Evolutionary conservation across 768 basidiomycete genomes (phyloP).

Genomic region (Tubosaeta sp.): DNA sequence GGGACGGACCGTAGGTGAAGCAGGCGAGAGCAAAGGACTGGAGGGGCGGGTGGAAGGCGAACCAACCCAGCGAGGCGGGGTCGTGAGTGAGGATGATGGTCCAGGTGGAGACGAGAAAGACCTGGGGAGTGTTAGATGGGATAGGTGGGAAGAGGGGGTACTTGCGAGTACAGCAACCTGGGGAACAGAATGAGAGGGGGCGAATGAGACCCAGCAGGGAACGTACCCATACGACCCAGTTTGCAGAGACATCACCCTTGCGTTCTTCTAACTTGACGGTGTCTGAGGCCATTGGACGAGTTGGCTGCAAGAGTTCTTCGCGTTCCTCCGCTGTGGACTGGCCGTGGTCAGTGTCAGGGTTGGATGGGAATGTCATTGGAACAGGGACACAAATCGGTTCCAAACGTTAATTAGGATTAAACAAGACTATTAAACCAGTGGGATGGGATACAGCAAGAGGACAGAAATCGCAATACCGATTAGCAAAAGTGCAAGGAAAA

Average conservation of each 20-base stretch:
- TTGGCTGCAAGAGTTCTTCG: slow-evolving; percentile 6
- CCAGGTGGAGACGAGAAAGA: slow-evolving; percentile 44
- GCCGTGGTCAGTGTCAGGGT: neutral
- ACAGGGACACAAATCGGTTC: neutral
- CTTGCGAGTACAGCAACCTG: slow-evolving; percentile 21
- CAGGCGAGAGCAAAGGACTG: slow-evolving; percentile 53
- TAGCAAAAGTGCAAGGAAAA: slow-evolving; percentile 10
- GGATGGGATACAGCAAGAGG: slow-evolving; percentile 20
- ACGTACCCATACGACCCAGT: slow-evolving; percentile 36
- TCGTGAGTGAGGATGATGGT: slow-evolving; percentile 40
- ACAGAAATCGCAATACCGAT: slow-evolving; percentile 10
- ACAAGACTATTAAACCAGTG: slow-evolving; percentile 23
- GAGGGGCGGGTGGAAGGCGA: slow-evolving; percentile 61
- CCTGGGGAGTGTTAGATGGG: slow-evolving; percentile 24
- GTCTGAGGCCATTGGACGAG: slow-evolving; percentile 22
- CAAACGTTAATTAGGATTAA: slow-evolving; percentile 20
- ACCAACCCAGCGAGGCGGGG: slow-evolving; percentile 51
- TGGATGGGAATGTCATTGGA: too few species aligned
- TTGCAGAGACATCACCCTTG: slow-evolving; percentile 34
- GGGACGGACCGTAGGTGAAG: slow-evolving; percentile 56
- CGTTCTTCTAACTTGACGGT: slow-evolving; percentile 35
- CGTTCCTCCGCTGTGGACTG: slow-evolving; percentile 10
- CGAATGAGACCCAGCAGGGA: neutral
- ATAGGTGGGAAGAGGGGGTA: neutral
- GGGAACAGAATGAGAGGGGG: neutral